Percentiles rank a stretch among this genome's conserved stretches.
phyloP scores from a whole-genome alignment of 2,329 filamentous ascomycete genomes.

The Alternaria longipes region DNA sequence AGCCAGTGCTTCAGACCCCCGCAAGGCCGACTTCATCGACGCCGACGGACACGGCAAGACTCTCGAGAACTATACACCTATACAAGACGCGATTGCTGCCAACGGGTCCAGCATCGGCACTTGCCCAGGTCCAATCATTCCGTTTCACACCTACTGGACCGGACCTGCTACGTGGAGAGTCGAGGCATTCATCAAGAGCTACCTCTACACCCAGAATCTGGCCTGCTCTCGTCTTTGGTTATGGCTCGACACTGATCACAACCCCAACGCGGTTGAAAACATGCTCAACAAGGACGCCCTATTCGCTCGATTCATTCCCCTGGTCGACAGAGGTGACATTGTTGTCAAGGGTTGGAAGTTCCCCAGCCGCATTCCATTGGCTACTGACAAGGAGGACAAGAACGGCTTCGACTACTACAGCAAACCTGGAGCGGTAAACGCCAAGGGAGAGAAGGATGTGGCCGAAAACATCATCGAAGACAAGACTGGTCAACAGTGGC shows the following conservation, averaged over 20 bases:
- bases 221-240: conserved; percentile 63
- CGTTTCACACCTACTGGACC: conserved; percentile 67
- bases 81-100: conserved; percentile 46
- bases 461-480: conserved; percentile 63
- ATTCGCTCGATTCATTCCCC: conserved; percentile 63
- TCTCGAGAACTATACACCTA: conserved; percentile 48
- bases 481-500: conserved; percentile 61
- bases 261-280: conserved; percentile 60
- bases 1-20: conserved; percentile 55
- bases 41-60: conserved; percentile 56
- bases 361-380: conserved; percentile 62
- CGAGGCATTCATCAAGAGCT: conserved; percentile 65
- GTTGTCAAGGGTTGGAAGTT: conserved; percentile 64
- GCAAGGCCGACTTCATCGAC: conserved; percentile 54
- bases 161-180: conserved; percentile 66
- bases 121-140: conserved; percentile 65
- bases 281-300: conserved; percentile 63
- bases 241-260: conserved; percentile 64
- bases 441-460: conserved; percentile 54
- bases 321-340: conserved; percentile 64
- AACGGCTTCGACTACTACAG: conserved; percentile 62
- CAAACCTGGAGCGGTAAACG: conserved; percentile 55
- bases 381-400: conserved; percentile 57
- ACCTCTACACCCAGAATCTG: conserved; percentile 66
- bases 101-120: conserved; percentile 57